Evolutionary conservation across 2,329 filamentous ascomycete genomes (phyloP).

Genomic region (Plenodomus tracheiphilus): DNA sequence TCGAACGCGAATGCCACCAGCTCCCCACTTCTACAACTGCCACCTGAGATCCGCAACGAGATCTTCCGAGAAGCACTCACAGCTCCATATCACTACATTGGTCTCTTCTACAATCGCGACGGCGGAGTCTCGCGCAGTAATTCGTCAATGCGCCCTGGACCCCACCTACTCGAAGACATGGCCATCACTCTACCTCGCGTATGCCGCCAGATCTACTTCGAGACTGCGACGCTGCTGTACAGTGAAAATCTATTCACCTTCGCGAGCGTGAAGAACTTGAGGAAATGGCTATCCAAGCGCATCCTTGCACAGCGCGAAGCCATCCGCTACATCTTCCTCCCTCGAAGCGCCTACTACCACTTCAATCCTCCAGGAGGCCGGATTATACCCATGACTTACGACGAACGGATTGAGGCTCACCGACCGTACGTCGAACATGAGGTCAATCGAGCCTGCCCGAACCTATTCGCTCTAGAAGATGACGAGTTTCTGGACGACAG

Average conservation of each 20-base stretch:
- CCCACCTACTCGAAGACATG: not conserved
- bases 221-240: slow-evolving; percentile 8
- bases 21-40: slow-evolving; percentile 3
- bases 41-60: slow-evolving; percentile 3
- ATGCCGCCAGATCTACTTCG: slow-evolving; percentile 12
- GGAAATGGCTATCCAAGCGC: not conserved
- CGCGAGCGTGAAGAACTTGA: not conserved
- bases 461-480: too few species aligned
- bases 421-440: too few species aligned
- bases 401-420: too few species aligned
- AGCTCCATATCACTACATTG: not conserved
- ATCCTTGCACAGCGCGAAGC: not conserved
- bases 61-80: not conserved
- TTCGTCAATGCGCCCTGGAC: not conserved
- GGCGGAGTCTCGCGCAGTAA: not conserved
- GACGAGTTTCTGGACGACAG: too few species aligned
- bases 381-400: too few species aligned
- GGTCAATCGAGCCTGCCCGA: too few species aligned
- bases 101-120: not conserved
- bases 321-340: not conserved
- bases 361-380: too few species aligned
- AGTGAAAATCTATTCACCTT: not conserved
- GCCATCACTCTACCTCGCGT: not conserved
- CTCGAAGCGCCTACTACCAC: not conserved
- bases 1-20: slow-evolving; percentile 2